Evolutionary conservation across 805 yeast species (phyloP), one percentile per base, ranked within the genome.

Genomic region (Teunomyces tritomae): DNA sequence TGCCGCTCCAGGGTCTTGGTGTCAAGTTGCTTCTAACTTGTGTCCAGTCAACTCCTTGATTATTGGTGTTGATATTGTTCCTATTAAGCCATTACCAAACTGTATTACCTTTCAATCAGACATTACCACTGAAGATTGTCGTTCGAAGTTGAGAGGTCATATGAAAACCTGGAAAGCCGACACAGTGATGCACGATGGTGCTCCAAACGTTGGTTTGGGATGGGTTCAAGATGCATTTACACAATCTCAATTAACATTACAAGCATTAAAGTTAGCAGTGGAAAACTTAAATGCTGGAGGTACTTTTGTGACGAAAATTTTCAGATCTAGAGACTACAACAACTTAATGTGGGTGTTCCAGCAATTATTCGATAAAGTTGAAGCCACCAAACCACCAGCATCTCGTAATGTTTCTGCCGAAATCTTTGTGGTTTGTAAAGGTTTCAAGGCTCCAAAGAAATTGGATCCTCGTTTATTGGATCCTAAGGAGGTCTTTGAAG

Each of bases 1-100:
- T 84, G 98, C 98, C 46, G 99, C 99, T 8, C 98, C 98, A 36
- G 99, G 99, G 48, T 89, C 97, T 3, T 94, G 99, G 99, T 94
- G 99, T 79, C 99, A 94, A 73, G 98, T 94, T 39, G 99, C 99
- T 0, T 83, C 96, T 1, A 87, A 90, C 51, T 69, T 89, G 46
- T 90, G 98, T 71, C 98, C 99, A 1, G 76, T 90, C 1, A 89
- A 90, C 67, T 89, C 97, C 0, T 77, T 94, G 56, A 94, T 94
- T 61, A 89, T 94, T 46, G 99, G 99, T 68, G 99, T 94, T n/a
- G 99, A 94, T 79, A 85, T 94, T 60, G 98, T 91, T 29, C 97
- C 97, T 13, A 94, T 94, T 74, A 92, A 89, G 63, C 85, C 97
- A n/a, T 77, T 94, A 64, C 97, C 98, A 24, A 91, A 94, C 63